Evolutionary conservation across 805 yeast species (phyloP).

Genomic region (Suhomyces sp.): DNA sequence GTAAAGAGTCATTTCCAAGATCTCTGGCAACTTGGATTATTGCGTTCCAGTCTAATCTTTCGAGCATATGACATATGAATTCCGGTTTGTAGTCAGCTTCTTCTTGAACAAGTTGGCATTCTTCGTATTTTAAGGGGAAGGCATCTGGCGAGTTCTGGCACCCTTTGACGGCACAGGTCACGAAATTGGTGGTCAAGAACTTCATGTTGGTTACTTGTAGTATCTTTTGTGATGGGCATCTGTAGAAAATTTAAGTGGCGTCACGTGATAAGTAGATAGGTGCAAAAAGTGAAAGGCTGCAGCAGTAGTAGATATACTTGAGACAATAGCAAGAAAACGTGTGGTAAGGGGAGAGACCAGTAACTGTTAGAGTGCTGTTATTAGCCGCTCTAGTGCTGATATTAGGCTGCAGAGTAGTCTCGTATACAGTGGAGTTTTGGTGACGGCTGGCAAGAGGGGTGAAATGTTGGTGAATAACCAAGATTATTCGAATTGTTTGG

Average conservation of each 20-base stretch:
- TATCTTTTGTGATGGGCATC: slow-evolving; percentile 1
- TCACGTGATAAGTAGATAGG: background rate
- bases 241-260: background rate
- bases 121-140: slow-evolving; percentile 72
- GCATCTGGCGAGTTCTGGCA: slow-evolving; percentile 74
- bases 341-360: too few species aligned
- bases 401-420: too few species aligned
- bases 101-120: slow-evolving; percentile 70
- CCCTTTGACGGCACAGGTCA: slow-evolving; percentile 82
- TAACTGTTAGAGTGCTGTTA: too few species aligned
- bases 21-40: slow-evolving; percentile 73
- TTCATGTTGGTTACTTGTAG: slow-evolving; percentile 56
- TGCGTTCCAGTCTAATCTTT: slow-evolving; percentile 87
- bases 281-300: background rate
- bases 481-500: too few species aligned
- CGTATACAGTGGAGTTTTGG: too few species aligned
- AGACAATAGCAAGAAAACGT: too few species aligned
- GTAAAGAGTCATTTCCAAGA: slow-evolving; percentile 34
- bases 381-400: too few species aligned
- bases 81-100: slow-evolving; percentile 81
- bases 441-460: too few species aligned
- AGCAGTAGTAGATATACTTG: background rate
- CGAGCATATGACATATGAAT: slow-evolving; percentile 71
- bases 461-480: too few species aligned
- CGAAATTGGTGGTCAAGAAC: slow-evolving; percentile 92